Percentiles rank a stretch among this genome's conserved stretches.
Conservation (phyloP, 371 early-diverging fungal species). For the Zopfochytrium polystomum region DNA sequence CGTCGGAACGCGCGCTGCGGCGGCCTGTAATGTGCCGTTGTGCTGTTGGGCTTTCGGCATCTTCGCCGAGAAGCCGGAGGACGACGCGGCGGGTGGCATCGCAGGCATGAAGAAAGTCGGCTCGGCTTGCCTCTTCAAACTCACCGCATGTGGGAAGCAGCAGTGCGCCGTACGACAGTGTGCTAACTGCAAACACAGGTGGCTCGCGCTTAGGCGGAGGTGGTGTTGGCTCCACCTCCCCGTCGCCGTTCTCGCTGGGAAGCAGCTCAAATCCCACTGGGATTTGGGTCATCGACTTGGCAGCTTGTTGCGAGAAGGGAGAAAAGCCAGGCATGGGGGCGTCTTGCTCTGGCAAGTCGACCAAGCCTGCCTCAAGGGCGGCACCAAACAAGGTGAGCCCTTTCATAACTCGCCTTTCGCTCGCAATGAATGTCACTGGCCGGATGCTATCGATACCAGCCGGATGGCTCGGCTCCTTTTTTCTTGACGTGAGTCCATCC, state of each 20-base stretch:
- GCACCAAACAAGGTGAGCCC: background rate
- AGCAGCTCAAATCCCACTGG: background rate
- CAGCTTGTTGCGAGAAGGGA: background rate
- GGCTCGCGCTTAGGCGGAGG: background rate
- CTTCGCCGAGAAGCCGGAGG: background rate
- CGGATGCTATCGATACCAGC: too few species aligned
- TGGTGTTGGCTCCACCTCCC: background rate
- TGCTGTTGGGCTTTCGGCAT: background rate
- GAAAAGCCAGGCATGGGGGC: background rate
- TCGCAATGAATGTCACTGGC: too few species aligned
- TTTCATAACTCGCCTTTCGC: background rate
- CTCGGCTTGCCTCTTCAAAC: background rate
- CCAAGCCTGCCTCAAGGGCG: background rate
- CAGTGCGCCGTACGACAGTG: background rate
- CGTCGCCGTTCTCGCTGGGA: background rate
- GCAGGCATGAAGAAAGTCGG: background rate
- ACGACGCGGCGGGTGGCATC: background rate
- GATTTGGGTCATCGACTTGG: background rate
- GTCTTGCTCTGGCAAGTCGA: background rate
- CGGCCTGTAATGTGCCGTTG: background rate
- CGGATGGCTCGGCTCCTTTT: too few species aligned
- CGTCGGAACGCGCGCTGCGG: too few species aligned
- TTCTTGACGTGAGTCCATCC: too few species aligned
- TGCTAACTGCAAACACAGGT: background rate
- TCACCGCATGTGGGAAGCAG: background rate